Evolutionary conservation across 805 yeast species (phyloP), one percentile per base, ranked within the genome.

Genomic region (Komagataella mondaviorum): DNA sequence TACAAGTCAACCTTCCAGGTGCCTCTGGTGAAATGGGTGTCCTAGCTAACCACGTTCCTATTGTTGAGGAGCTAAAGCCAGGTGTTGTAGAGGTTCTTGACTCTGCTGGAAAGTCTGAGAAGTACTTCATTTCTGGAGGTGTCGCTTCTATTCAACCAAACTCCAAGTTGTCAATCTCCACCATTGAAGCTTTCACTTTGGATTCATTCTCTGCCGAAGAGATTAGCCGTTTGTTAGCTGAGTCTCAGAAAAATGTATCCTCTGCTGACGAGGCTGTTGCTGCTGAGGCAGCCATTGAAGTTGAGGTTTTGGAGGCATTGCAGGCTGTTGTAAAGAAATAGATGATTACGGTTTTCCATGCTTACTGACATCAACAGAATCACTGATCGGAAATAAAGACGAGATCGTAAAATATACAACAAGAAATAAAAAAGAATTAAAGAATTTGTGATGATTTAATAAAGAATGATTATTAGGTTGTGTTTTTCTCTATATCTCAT

Each of bases 101-200:
- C 70, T 77, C 81, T 64, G 70, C 85, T 52, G 76, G 78, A 55
- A 18, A 18, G 16, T 85, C 85, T 62, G 70, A 85, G 57, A 73
- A 80, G 67, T 91, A 71, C 77, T 93, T 91, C 62, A 89, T 91
- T 59, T 80, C 95, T 56, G 98, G 98, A 59, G 99, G 99, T 60
- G 86, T 91, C 64, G 98, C 96, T 55, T 81, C 96, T 53, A 95
- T 93, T 58, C 90, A 87, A 69, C 97, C 96, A 71, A 95, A 88
- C 64, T 89, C 96, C 59, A 78, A 84, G 61, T 77, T 93, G 67
- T 81, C 87, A 65, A 84, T 93, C 70, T 85, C 93, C 65, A 90
- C 97, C 57, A 85, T 88, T 62, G 99, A 93, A 76, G 99, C 98
- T 47, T 88, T 81, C 75, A 87, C 93, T 65, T 77, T 93, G 61